Percentiles rank a stretch among this genome's conserved stretches.
Evolutionary conservation across 225 moss, liverwort and hornwort genomes (phyloP).

Genomic region (Pleurozium schreberi): DNA sequence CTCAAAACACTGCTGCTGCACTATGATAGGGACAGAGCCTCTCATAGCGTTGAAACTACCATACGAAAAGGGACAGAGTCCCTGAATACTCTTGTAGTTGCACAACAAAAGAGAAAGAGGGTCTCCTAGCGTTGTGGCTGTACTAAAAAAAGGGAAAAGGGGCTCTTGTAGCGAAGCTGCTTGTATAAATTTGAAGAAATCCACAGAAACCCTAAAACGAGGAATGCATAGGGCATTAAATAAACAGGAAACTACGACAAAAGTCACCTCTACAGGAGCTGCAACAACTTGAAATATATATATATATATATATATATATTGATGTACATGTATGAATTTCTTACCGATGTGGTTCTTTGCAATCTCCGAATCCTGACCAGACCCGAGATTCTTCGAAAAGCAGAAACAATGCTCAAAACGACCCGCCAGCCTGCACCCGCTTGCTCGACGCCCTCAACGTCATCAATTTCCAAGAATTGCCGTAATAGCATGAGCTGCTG

Average conservation of each 20-base stretch:
- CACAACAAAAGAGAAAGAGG: background rate
- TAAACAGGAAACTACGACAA: background rate
- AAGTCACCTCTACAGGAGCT: background rate
- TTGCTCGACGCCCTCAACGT: background rate
- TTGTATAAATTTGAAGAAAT: background rate
- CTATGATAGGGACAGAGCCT: background rate
- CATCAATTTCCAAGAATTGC: conserved; percentile 1
- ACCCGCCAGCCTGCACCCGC: conserved; percentile 17
- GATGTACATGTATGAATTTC: background rate
- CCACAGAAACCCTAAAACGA: background rate
- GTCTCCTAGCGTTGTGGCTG: background rate
- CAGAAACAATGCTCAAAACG: conserved; percentile 8
- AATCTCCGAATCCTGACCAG: background rate
- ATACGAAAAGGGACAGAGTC: background rate
- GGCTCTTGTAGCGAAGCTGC: background rate
- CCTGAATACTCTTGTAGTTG: background rate
- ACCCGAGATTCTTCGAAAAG: conserved; percentile 2
- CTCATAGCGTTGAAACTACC: background rate
- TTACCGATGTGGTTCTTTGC: background rate
- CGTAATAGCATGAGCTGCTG: background rate
- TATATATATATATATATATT: background rate
- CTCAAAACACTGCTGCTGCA: background rate
- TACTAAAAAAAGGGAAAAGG: background rate
- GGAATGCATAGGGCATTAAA: background rate
- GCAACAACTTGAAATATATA: background rate